phyloP scores from a whole-genome alignment of 371 early-diverging fungal species.

The Circinella umbellata region DNA sequence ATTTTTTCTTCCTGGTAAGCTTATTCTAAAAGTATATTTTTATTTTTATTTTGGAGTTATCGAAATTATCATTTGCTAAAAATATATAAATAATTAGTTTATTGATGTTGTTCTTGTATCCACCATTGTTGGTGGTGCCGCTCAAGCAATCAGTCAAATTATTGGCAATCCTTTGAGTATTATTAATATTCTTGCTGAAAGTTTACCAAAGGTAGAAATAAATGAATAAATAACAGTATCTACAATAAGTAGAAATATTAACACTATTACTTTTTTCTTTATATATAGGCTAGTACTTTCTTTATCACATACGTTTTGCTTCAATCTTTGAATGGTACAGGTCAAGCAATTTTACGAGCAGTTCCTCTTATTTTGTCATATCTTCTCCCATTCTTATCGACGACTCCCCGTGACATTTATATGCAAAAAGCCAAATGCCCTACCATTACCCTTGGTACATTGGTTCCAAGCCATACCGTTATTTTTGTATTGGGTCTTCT shows the following conservation, averaged over 20 bases:
- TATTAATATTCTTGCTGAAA: constrained; percentile 55
- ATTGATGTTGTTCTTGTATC: constrained; percentile 84
- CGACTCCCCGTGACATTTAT: constrained; percentile 77
- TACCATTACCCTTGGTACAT: constrained; percentile 49
- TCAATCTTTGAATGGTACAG: constrained; percentile 67
- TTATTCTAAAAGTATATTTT: neutral
- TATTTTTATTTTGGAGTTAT: too few species aligned
- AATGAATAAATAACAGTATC: neutral
- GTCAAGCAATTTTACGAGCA: constrained; percentile 70
- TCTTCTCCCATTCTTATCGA: constrained; percentile 66
- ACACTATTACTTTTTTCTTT: too few species aligned
- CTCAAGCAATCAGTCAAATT: constrained; percentile 51
- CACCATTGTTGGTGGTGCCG: constrained; percentile 70
- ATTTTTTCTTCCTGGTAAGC: constrained; percentile 75
- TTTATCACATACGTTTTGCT: constrained; percentile 85
- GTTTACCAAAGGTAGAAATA: constrained; percentile 59
- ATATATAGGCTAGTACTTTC: constrained; percentile 55
- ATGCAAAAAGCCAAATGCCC: constrained; percentile 51
- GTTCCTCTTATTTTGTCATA: constrained; percentile 69
- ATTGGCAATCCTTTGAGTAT: constrained; percentile 50
- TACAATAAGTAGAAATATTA: neutral
- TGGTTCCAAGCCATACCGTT: constrained; percentile 69
- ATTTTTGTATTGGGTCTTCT: constrained; percentile 69
- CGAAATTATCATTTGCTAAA: too few species aligned
- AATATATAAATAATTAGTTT: constrained; percentile 42